Evolutionary conservation across 169 alveolate genomes (phyloP), one percentile per base, ranked within the genome.

Genomic region (Cyclospora cayetanensis): DNA sequence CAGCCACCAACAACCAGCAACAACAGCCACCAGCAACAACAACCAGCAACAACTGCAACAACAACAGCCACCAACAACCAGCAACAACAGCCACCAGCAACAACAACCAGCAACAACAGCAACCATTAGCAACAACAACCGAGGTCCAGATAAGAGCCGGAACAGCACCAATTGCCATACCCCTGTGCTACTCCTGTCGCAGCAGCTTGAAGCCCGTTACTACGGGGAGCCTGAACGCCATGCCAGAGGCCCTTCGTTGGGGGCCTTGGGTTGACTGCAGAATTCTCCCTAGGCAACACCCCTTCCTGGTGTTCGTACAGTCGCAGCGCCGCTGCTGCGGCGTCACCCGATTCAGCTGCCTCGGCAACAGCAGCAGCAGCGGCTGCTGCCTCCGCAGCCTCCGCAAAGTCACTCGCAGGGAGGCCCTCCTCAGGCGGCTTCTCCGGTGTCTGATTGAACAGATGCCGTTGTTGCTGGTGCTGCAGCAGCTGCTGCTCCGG

Each of bases 291-390:
- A 25, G 43, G 87, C 4, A 76, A 43, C n/a, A 1, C 34, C 22
- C 43, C 87, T 27, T 42, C 87, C 41, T 41, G 87, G 68, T 76
- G 87, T 66, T 39, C 68, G 25, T 76, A 46, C 87, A 46, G 66
- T 41, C 41, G 63, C 39, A 42, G 87, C n/a, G 87, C 87, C 0
- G 87, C 87, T 2, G 79, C 79, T 25, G 79, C 39, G 5, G 43
- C 79, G 79, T 22, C 31, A 39, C 87, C 43, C 11, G 66, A 2
- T 29, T 39, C 5, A 3, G 83, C 83, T 3, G 87, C 87, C 18
- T 35, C 87, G 12, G 41, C 87, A 9, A 66, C 87, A 0, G 63
- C 87, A 20, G 63, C 87, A 4, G 68, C 66, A 2, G 83, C 83
- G 15, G 50, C 83, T 70, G 83, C 83, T 70, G 46, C 83, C 25